Percentiles rank a stretch among this genome's conserved stretches.
These are phyloP conservation scores for Fusarium incarnatum DNA, from an alignment of 2,329 filamentous ascomycete species.

Conservation along the genomic window DNA sequence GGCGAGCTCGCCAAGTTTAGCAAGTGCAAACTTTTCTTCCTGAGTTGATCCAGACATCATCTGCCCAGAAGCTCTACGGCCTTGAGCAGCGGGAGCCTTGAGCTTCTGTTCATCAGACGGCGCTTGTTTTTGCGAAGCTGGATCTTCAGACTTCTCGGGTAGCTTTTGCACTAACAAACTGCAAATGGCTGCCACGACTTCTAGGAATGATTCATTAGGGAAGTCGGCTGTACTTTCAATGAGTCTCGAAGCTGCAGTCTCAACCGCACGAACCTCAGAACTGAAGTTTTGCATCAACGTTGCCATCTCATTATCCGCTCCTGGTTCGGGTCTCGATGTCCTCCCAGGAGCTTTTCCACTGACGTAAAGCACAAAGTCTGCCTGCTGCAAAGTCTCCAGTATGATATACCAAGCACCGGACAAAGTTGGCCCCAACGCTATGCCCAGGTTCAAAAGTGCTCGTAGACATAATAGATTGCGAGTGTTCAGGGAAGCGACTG, in stretches of 20 bases:
- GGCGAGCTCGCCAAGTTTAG: conserved; percentile 79
- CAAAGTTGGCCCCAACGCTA: conserved; percentile 90
- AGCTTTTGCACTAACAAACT: conserved; percentile 68
- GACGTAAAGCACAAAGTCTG: conserved; percentile 84
- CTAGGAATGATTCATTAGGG: conserved; percentile 82
- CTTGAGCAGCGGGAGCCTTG: conserved; percentile 54
- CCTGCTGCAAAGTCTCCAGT: conserved; percentile 90
- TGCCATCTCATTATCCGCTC: conserved; percentile 63
- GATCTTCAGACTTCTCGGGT: conserved; percentile 34
- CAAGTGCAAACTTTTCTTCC: conserved; percentile 74
- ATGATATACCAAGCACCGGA: conserved; percentile 89
- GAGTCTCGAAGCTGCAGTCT: conserved; percentile 85
- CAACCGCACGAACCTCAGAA: conserved; percentile 86
- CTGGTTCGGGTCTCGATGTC: conserved; percentile 61
- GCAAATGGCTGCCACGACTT: conserved; percentile 81
- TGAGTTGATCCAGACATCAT: conserved; percentile 64
- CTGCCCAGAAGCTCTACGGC: conserved; percentile 60
- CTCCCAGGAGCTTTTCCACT: conserved; percentile 67
- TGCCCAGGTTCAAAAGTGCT: conserved; percentile 93
- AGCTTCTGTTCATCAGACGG: conserved; percentile 46
- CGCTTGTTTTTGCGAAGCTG: conserved; percentile 24
- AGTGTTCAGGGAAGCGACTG: conserved; percentile 75
- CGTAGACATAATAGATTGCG: conserved; percentile 90
- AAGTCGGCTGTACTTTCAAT: conserved; percentile 95
- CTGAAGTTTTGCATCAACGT: conserved; percentile 74